phyloP scores from a whole-genome alignment of 306 rosid species.

The Malus orientalis region DNA sequence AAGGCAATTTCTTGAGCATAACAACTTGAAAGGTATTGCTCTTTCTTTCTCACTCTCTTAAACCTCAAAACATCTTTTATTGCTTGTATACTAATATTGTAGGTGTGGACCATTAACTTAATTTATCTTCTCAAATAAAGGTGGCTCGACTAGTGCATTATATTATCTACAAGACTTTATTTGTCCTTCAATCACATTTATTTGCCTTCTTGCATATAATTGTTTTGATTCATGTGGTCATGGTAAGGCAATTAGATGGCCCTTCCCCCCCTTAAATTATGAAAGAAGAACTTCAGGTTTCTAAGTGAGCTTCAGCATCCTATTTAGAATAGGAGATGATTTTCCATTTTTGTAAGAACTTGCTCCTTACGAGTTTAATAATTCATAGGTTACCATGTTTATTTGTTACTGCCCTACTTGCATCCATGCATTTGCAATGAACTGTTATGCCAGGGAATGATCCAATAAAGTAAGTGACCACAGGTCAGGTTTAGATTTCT shows the following conservation, averaged over 20 bases:
- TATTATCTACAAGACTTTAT: neutral
- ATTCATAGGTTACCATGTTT: too few relatives aligned
- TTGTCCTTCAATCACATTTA: neutral
- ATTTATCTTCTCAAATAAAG: neutral
- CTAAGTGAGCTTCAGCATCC: neutral
- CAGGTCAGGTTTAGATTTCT: too few relatives aligned
- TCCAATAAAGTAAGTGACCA: too few relatives aligned
- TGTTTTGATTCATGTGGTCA: neutral
- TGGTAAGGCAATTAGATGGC: neutral
- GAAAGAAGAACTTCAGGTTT: too few relatives aligned
- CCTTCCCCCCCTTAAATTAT: neutral
- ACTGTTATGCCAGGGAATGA: too few relatives aligned
- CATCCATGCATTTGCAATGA: too few relatives aligned
- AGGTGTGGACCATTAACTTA: neutral
- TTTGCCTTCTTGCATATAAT: neutral
- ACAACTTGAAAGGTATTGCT: conserved; percentile 19
- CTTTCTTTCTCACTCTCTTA: conserved; percentile 7
- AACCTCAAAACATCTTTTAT: neutral
- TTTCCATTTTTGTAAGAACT: neutral
- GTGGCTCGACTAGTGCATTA: neutral
- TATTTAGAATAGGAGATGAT: neutral
- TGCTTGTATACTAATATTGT: neutral
- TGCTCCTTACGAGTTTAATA: neutral
- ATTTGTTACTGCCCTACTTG: too few relatives aligned
- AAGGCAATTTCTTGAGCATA: conserved; percentile 44